Evolutionary conservation across 345 rosid genomes (phyloP).

Genomic region (Rhizophora apiculata): DNA sequence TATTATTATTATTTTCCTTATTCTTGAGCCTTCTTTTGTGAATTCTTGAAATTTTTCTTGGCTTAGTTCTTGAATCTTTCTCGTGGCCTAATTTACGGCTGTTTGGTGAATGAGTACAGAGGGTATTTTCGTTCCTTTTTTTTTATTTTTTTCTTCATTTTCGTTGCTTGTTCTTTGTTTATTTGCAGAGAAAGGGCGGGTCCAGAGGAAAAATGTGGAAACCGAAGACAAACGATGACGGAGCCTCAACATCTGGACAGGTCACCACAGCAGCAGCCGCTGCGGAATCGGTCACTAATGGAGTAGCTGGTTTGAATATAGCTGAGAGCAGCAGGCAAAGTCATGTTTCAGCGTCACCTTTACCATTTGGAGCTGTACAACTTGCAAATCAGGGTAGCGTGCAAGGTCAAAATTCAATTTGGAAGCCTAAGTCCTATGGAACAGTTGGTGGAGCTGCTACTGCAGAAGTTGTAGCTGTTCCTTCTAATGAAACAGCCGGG

Average conservation of each 20-base stretch:
- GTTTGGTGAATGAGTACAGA: neutral
- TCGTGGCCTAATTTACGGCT: neutral
- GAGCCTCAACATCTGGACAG: constrained; percentile 25
- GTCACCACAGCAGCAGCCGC: constrained; percentile 3
- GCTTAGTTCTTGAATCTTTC: too few relatives aligned
- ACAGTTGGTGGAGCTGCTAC: constrained; percentile 42
- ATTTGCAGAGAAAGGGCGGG: constrained; percentile 36
- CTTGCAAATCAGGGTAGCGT: constrained; percentile 9
- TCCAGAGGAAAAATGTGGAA: constrained; percentile 34
- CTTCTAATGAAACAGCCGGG: constrained; percentile 23
- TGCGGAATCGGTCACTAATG: constrained; percentile 36
- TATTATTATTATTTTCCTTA: too few relatives aligned
- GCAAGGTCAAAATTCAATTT: constrained; percentile 31
- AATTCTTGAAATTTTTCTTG: too few relatives aligned
- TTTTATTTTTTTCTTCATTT: too few relatives aligned
- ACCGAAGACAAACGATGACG: constrained; percentile 21
- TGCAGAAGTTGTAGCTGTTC: constrained; percentile 20
- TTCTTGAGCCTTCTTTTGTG: too few relatives aligned
- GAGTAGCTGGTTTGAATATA: constrained; percentile 48
- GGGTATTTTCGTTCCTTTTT: too few relatives aligned
- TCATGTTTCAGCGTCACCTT: constrained; percentile 17
- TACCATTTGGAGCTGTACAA: constrained; percentile 24
- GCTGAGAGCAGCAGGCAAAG: constrained; percentile 33
- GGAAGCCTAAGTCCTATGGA: constrained; percentile 59
- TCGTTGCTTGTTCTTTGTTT: neutral